These are phyloP conservation scores for Suillus subalutaceus DNA, from an alignment of 768 basidiomycete species.

Conservation along the genomic window DNA sequence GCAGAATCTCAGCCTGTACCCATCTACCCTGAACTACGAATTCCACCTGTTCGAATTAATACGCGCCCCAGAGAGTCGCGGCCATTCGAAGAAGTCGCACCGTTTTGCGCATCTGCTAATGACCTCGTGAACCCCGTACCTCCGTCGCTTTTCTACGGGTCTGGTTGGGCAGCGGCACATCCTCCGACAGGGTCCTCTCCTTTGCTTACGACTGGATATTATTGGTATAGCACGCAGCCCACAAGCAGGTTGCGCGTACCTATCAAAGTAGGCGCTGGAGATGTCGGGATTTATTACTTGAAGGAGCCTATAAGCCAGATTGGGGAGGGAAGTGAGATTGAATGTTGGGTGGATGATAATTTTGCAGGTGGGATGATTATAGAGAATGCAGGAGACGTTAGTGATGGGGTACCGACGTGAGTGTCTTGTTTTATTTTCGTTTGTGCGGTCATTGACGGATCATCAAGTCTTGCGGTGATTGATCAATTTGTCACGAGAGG, in stretches of 20 bases:
- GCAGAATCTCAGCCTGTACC: slow-evolving; percentile 22
- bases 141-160: slow-evolving; percentile 90
- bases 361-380: slow-evolving; percentile 73
- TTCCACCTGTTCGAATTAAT: slow-evolving; percentile 77
- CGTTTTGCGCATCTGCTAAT: slow-evolving; percentile 95
- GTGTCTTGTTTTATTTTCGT: slow-evolving; percentile 34
- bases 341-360: slow-evolving; percentile 99
- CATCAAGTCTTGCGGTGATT: slow-evolving; percentile 74
- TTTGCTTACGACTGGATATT: slow-evolving; percentile 71
- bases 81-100: slow-evolving; percentile 83
- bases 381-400: slow-evolving; percentile 73
- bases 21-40: slow-evolving; percentile 37
- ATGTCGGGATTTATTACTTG: slow-evolving; percentile 90
- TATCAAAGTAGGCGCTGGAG: slow-evolving; percentile 83
- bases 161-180: slow-evolving; percentile 86
- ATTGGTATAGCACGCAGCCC: slow-evolving; percentile 91
- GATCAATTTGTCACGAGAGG: slow-evolving; percentile 86
- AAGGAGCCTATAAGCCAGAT: slow-evolving; percentile 64
- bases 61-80: slow-evolving; percentile 55
- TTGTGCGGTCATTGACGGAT: not conserved
- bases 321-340: slow-evolving; percentile 68
- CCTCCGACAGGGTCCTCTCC: slow-evolving; percentile 51
- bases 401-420: slow-evolving; percentile 66
- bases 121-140: slow-evolving; percentile 97
- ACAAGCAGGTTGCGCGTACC: slow-evolving; percentile 83